Percentiles rank a stretch among this genome's conserved stretches.
Conservation (phyloP, 371 early-diverging fungal species). For the Mucor sp. region DNA sequence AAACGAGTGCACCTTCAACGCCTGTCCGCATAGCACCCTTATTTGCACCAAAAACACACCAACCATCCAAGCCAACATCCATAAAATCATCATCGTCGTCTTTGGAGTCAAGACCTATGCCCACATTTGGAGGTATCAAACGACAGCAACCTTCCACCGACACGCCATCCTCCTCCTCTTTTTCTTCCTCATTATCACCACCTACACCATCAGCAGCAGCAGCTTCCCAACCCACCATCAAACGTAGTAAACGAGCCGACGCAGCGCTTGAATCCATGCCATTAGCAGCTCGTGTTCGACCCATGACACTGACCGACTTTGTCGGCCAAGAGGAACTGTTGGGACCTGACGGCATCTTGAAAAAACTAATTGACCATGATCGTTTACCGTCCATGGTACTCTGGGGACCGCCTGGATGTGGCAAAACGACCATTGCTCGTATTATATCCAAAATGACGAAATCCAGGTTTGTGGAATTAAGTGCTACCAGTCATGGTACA, state of each 20-base stretch:
- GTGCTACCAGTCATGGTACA: slow-evolving; percentile 71
- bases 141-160: background rate
- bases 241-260: slow-evolving; percentile 22
- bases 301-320: slow-evolving; percentile 62
- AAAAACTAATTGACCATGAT: slow-evolving; percentile 63
- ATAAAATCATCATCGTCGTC: background rate
- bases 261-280: slow-evolving; percentile 39
- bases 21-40: slow-evolving; percentile 20
- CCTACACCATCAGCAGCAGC: too few relatives aligned
- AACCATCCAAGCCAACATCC: background rate
- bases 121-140: background rate
- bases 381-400: slow-evolving; percentile 67
- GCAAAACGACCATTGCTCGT: slow-evolving; percentile 84
- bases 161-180: background rate
- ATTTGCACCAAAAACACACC: slow-evolving; percentile 14
- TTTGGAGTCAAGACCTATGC: background rate
- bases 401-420: slow-evolving; percentile 81
- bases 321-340: slow-evolving; percentile 77
- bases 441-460: slow-evolving; percentile 69
- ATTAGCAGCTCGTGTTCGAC: slow-evolving; percentile 66
- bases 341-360: slow-evolving; percentile 64
- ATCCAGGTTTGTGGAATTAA: slow-evolving; percentile 70
- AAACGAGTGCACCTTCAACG: background rate
- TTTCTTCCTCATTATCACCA: background rate
- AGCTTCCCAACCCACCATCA: background rate